Conservation (phyloP, 495 filamentous ascomycete genomes). For the Staphylotrichum longicolle region DNA sequence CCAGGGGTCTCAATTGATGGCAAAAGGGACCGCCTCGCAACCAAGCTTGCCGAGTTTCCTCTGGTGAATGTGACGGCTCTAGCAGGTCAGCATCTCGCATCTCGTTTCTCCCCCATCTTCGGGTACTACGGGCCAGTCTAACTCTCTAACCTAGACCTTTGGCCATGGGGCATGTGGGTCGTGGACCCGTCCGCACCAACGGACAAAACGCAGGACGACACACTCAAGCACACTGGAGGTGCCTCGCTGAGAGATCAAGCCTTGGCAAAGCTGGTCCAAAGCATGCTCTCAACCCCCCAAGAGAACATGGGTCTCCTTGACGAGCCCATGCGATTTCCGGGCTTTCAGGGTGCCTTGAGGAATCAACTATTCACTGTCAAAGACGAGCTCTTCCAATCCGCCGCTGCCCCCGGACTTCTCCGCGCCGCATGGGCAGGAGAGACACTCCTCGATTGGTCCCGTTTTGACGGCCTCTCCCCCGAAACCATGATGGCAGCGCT, state of each 20-base stretch:
- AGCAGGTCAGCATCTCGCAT: background rate
- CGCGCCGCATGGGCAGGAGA: slow-evolving; percentile 5
- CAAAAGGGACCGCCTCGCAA: no score
- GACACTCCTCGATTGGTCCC: background rate
- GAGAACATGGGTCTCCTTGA: background rate
- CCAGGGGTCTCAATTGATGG: no score
- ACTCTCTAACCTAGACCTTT: background rate
- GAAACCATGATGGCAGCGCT: background rate
- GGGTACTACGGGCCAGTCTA: background rate
- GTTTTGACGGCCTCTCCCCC: background rate
- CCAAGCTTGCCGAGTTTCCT: background rate
- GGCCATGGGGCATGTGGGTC: slow-evolving; percentile 1
- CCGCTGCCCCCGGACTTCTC: background rate
- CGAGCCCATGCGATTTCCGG: background rate
- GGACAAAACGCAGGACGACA: no score
- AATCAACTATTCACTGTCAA: background rate
- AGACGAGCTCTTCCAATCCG: background rate
- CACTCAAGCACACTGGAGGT: background rate
- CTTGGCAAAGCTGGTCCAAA: slow-evolving; percentile 3
- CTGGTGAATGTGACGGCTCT: background rate
- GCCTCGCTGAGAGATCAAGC: background rate
- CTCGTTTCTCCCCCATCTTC: background rate
- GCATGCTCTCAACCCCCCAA: background rate
- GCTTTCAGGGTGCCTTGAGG: background rate
- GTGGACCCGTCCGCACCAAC: background rate